Evolutionary conservation across 345 rosid species (phyloP), one percentile per base, ranked within the genome.

Genomic region (Populus euphratica): DNA sequence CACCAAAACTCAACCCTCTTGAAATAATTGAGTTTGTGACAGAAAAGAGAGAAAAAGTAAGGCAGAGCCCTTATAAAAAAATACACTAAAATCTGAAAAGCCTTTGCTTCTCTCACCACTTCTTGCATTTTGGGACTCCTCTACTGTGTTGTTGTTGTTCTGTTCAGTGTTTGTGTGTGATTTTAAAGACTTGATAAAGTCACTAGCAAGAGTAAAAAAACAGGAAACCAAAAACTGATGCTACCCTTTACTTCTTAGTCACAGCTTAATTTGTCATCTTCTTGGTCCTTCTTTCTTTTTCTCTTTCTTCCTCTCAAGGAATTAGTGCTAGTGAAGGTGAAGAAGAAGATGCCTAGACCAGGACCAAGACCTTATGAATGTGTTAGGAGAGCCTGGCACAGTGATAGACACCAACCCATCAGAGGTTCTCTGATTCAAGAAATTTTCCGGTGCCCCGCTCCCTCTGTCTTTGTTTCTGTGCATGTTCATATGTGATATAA

Each of bases 381-480:
- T 81, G 91, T 88, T 43, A 86, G 91, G 70, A 86, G 90, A 86
- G 93, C 93, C 70, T 89, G 93, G 93, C 91, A 89, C 76, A 91
- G 95, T 75, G 93, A 91, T 56, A 89, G 93, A 74, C 93, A 89
- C 84, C 91, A 86, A 13, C 95, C 95, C 88, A 87, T 88, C 68
- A 86, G 92, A 74, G 95, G 95, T 43, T 89, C 95, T 68, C 85
- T 89, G 79, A 91, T 91, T 76, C 90, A 86, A 78, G 91, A 89
- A 64, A 88, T 91, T 77, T 87, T 89, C 88, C 87, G 95, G 95
- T 91, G 1, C 71, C 31, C 68, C 21, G 5, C 20, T 44, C 20
- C 13, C 49, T 49, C 20, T 8, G 12, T 50, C 2, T 56, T 17
- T n/a, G 5, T 52, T 43, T 66, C 23, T 44, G 44, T 52, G 27